Base-by-base conservation (phyloP, 257 asterid species). In the Nicotiana knightiana region DNA sequence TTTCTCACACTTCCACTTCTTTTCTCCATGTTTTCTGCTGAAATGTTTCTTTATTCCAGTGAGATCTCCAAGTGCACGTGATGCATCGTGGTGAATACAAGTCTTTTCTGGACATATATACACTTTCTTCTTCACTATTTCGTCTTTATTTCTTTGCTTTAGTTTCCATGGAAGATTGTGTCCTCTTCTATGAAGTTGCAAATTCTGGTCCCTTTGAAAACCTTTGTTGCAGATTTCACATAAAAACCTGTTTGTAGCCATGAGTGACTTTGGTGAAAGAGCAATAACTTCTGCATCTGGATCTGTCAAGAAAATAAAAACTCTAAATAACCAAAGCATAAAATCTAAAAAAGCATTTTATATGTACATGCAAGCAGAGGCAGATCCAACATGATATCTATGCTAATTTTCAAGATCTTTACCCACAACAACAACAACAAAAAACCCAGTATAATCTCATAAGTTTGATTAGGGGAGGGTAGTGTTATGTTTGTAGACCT, bases 81-180 rank as follows among this genome's bases (percentile, higher is more conserved):
- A 86, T 15, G 99, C 86, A 43, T 95, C 98, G 81, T 95, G 95
- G 86, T 95, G 99, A 21, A 95, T 93, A 80, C 99, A 95, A 12
- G 83, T 90, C 89, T 91, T 92, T 80, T 95, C 99, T 0, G 99
- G 99, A 85, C 99, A 95, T 1, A 93, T 88, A 67, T 93, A 95
- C 16, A 95, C 99, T 78, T 95, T 95, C 84, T 91, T 91, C 91
- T 85, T 92, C 75, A 95, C 85, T 55, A 9, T 84, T 11, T 92
- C 98, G 43, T 79, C 89, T 10, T 88, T 92, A 0, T 88, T 76
- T 53, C 97, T 90, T 82, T 92, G 97, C 89, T 92, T 95, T 18
- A 95, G 91, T 92, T 95, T 95, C 99, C 99, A 95, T 10, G 99
- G 99, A 21, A 95, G 95, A 51, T 95, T 95, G 79, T 95, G 99